Evolutionary conservation across 495 filamentous ascomycete genomes (phyloP), one percentile per base, ranked within the genome.

Genomic region (Astrocystis sublimbata): DNA sequence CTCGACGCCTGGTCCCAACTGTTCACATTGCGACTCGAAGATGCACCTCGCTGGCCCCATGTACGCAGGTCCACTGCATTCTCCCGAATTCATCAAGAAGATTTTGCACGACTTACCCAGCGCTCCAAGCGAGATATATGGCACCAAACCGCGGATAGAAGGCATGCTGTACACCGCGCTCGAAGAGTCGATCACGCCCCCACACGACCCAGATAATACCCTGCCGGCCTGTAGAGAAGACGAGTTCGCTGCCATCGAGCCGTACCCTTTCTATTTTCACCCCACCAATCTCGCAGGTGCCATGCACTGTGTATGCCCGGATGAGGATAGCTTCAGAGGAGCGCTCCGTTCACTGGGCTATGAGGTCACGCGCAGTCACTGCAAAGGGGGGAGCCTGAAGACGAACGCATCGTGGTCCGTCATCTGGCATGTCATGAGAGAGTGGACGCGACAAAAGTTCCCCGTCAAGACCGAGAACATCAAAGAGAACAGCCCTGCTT

Each of bases 341-440:
- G 94, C 94, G 6, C 77, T 98, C 13, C 80, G 83, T 9, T 81
- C 88, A 40, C 79, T 93, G 1, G 94, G 93, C 12, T 97, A 96
- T 69, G 81, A 84, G 42, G 87, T 87, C 10, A 90, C 89, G 1
- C 85, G 93, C 59, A 93, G 88, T 60, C 94, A 98, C 68, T 86
- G 90, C 56, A 93, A 92, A 65, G 83, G 90, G 0, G 93, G 92
- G n/a, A 90, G 87, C 60, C 85, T 97, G 63, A 91, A 90, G 72
- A 98, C 96, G 0, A 87, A 96, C 74, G 94, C 94, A 10, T 88
- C 91, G 0, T 97, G 92, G 92, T 78, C 75, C 3, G 84, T 91
- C 3, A 82, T 98, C 43, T 98, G 94, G 94, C 89, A 97, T 64
- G 81, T 98, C 31, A 96, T 98, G 87, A 81, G 90, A 35, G 90